Evolutionary conservation across 2,329 filamentous ascomycete species (phyloP), one percentile per base, ranked within the genome.

Genomic region (Cryphonectria parasitica): DNA sequence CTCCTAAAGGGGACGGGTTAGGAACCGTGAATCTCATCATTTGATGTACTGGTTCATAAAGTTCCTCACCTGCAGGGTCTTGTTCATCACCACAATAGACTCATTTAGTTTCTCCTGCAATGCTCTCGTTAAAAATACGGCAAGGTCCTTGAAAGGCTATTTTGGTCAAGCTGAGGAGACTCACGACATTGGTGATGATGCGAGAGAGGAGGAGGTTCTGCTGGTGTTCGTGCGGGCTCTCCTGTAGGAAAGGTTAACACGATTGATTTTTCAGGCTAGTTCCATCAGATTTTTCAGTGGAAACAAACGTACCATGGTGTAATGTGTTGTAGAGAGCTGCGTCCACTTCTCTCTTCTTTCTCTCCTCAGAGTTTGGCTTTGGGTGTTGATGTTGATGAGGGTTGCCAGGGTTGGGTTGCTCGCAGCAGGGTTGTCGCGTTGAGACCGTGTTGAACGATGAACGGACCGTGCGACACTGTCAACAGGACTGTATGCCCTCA

Each of bases 151-250:
- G 71, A 31, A 36, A 60, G 19, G 3, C 28, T 67, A 45, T 31
- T 66, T 43, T 17, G 54, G 13, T 10, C 45, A 66, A 60, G 41
- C 7, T 49, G 39, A 17, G 22, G 45, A 45, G 39, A 85, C 93
- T 79, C 88, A 98, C 95, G 78, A 98, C 95, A 78, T 99, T 99
- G 79, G 91, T 96, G 83, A 98, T 97, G 83, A 99, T 98, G 73
- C 96, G 93, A 31, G 94, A 96, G 62, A 98, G 88, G 77, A 99
- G 87, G 67, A 97, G 86, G 78, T 92, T 97, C 86, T 99, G 95
- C 85, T 98, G 96, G 76, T 98, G 95, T 80, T 98, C 96, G 79
- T 99, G 96, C 54, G 96, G 96, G 77, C 93, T 97, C 82, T 99
- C 96, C 95, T 91, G 66, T 34, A 19, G 22, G 2, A 2, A 0